Evolutionary conservation across 805 yeast species (phyloP).

Genomic region (Ogataea chonburiensis): DNA sequence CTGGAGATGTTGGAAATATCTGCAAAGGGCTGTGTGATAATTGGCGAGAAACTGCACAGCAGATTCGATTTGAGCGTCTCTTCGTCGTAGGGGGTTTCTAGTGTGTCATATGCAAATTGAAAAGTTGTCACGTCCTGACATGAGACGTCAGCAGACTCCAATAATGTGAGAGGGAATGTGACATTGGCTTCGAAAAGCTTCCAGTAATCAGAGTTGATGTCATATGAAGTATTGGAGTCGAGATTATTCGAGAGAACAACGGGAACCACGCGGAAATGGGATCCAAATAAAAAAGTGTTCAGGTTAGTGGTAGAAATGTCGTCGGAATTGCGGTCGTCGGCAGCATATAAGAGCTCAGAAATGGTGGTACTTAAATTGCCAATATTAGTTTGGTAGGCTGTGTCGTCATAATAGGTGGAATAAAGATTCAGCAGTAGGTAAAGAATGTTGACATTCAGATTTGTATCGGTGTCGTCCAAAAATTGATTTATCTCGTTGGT

Average conservation of each 20-base stretch:
- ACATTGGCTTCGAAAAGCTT: slow-evolving; percentile 11
- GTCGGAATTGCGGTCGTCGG: not conserved
- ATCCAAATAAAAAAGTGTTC: slow-evolving; percentile 34
- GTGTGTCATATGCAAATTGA: slow-evolving; percentile 38
- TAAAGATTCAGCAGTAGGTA: slow-evolving; percentile 40
- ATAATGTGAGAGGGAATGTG: slow-evolving; percentile 6
- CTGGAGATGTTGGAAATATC: slow-evolving; percentile 31
- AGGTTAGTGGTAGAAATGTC: slow-evolving; percentile 25
- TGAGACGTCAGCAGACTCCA: not conserved
- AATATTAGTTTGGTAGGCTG: slow-evolving; percentile 12
- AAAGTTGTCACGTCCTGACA: slow-evolving; percentile 9
- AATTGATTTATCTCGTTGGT: slow-evolving; percentile 34
- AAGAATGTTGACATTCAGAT: slow-evolving; percentile 44
- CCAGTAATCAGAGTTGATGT: slow-evolving; percentile 20
- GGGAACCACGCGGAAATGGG: slow-evolving; percentile 37
- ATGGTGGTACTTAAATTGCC: slow-evolving; percentile 9
- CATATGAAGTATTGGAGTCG: slow-evolving; percentile 32
- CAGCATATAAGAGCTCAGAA: slow-evolving; percentile 2
- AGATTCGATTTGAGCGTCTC: slow-evolving; percentile 39
- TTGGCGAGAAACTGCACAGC: slow-evolving; percentile 64
- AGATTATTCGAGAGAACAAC: slow-evolving; percentile 34
- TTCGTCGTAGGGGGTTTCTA: slow-evolving; percentile 38
- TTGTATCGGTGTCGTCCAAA: slow-evolving; percentile 42
- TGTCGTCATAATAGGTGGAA: slow-evolving; percentile 15
- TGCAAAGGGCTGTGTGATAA: slow-evolving; percentile 43